phyloP scores from a whole-genome alignment of 495 filamentous ascomycete species.

The Bathelium albidoporum region DNA sequence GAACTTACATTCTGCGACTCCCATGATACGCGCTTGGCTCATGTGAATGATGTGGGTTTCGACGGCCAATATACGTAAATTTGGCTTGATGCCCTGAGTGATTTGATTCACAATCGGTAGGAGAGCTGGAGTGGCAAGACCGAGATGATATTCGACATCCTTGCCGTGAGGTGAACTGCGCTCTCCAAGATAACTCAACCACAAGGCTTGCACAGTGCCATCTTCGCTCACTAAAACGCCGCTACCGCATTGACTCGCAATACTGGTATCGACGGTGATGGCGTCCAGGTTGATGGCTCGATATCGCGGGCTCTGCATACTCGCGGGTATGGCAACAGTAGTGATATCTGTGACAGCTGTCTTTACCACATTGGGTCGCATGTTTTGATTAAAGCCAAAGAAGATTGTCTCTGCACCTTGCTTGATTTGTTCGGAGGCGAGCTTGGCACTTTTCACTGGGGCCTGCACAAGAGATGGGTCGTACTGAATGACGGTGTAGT shows the following conservation, averaged over 20 bases:
- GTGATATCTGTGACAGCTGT: constrained; percentile 96
- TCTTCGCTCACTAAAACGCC: constrained; percentile 85
- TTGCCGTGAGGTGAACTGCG: constrained; percentile 60
- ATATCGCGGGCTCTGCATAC: constrained; percentile 82
- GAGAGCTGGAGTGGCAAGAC: constrained; percentile 77
- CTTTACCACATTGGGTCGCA: constrained; percentile 83
- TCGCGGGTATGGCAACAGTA: constrained; percentile 91
- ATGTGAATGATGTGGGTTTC: constrained; percentile 94
- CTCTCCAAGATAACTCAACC: constrained; percentile 94
- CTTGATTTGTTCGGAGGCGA: constrained; percentile 71
- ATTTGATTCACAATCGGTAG: constrained; percentile 78
- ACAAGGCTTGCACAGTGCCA: constrained; percentile 85
- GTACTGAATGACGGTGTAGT: constrained; percentile 92
- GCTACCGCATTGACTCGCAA: constrained; percentile 86
- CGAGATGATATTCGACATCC: constrained; percentile 95
- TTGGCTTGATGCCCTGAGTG: constrained; percentile 64
- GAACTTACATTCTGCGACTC: constrained; percentile 56
- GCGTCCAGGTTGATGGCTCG: constrained; percentile 94
- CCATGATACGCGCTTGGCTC: constrained; percentile 97
- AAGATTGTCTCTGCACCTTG: constrained; percentile 89
- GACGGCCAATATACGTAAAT: constrained; percentile 79
- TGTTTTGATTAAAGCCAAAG: constrained; percentile 93
- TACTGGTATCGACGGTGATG: constrained; percentile 88
- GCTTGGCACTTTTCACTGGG: constrained; percentile 77
- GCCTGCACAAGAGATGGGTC: constrained; percentile 87